phyloP scores from a whole-genome alignment of 2,329 filamentous ascomycete genomes.

The Furcasterigmium sp. region DNA sequence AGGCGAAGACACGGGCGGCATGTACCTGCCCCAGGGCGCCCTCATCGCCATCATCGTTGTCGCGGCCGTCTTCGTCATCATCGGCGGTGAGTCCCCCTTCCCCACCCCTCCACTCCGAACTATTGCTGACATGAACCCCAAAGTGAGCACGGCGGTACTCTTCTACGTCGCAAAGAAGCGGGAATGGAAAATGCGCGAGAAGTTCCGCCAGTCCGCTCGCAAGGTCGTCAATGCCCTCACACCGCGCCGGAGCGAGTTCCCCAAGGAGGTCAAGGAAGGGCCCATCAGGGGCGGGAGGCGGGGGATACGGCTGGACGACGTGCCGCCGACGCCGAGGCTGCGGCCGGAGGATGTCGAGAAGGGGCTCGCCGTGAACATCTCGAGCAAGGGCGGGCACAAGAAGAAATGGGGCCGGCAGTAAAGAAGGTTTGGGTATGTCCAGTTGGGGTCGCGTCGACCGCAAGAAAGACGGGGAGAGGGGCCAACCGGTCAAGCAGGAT shows the following conservation, averaged over 20 bases:
- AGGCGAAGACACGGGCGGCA: constrained; percentile 53
- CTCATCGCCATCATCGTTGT: constrained; percentile 71
- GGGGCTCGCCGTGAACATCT: constrained; percentile 34
- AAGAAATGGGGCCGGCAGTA: constrained; percentile 20
- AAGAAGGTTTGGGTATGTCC: background rate
- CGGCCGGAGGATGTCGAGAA: constrained; percentile 55
- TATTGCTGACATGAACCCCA: too few relatives aligned
- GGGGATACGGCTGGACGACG: constrained; percentile 44
- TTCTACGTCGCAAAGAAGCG: constrained; percentile 81
- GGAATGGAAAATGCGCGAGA: constrained; percentile 75
- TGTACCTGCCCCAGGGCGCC: constrained; percentile 62
- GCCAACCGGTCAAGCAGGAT: too few relatives aligned
- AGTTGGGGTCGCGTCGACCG: too few relatives aligned
- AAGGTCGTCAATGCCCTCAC: constrained; percentile 58
- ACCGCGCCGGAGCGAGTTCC: constrained; percentile 57
- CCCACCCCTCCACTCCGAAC: constrained; percentile 2
- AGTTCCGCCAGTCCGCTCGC: constrained; percentile 61
- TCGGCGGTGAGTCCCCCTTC: constrained; percentile 55
- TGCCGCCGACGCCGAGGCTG: constrained; percentile 54
- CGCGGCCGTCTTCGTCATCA: constrained; percentile 59
- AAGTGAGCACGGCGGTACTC: constrained; percentile 46
- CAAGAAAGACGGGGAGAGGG: too few relatives aligned
- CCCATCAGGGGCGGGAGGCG: constrained; percentile 13
- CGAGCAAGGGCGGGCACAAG: constrained; percentile 20
- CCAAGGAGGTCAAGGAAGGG: constrained; percentile 47